phyloP scores from a whole-genome alignment of 202 grass and related monocot species.

The Carex arenaria region DNA sequence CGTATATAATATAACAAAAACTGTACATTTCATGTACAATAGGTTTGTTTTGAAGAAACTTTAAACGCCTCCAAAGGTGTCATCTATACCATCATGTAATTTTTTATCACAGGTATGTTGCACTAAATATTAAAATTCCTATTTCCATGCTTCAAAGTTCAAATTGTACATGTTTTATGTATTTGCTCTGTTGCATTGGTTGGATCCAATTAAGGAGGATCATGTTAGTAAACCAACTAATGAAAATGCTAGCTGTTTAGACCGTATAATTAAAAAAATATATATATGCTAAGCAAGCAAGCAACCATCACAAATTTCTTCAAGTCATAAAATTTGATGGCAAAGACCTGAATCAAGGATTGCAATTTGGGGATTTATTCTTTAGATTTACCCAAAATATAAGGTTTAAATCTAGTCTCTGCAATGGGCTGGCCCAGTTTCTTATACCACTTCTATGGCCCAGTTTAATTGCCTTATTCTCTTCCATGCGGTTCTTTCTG shows the following conservation, averaged over 20 bases:
- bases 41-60: too few species aligned
- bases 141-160: not conserved
- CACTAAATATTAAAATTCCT: not conserved
- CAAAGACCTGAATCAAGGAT: not conserved
- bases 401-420: not conserved
- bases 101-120: not conserved
- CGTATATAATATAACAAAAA: too few species aligned
- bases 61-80: not conserved
- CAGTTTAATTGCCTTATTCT: too few species aligned
- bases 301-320: not conserved
- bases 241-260: not conserved
- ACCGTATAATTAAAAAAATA: not conserved
- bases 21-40: too few species aligned
- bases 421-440: not conserved
- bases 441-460: not conserved
- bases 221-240: not conserved
- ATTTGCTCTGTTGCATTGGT: too few species aligned
- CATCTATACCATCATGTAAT: not conserved
- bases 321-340: not conserved
- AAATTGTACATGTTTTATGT: not conserved
- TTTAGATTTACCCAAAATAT: not conserved
- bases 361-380: not conserved
- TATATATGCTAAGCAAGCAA: not conserved
- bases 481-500: too few species aligned
- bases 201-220: not conserved